Conservation (phyloP, 176 grass and related monocot genomes). For the Ampelocalamus luodianensis region DNA sequence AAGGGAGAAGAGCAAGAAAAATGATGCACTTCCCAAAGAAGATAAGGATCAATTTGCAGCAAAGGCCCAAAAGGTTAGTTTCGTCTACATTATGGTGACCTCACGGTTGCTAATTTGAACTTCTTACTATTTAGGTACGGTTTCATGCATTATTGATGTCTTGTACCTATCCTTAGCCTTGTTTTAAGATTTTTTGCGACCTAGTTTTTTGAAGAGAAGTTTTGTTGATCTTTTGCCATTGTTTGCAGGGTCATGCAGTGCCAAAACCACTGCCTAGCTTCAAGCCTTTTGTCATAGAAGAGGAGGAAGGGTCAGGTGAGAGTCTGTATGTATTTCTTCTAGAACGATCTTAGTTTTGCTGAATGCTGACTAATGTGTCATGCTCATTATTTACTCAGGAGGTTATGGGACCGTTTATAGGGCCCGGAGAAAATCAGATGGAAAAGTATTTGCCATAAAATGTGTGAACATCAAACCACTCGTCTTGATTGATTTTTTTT, state of each 20-base stretch:
- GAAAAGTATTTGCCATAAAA: constrained; percentile 82
- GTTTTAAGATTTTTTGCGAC: neutral
- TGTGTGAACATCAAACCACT: constrained; percentile 56
- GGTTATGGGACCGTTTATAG: constrained; percentile 94
- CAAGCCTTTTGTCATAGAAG: constrained; percentile 71
- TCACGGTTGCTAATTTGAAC: neutral
- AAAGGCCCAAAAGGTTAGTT: constrained; percentile 68
- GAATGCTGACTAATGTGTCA: constrained; percentile 23
- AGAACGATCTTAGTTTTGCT: constrained; percentile 1
- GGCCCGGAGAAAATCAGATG: constrained; percentile 69
- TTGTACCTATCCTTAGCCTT: constrained; percentile 25
- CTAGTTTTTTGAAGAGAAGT: neutral
- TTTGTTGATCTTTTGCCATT: constrained; percentile 30
- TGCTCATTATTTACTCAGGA: constrained; percentile 55
- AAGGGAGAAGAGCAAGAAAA: constrained; percentile 53
- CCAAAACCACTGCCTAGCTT: constrained; percentile 72
- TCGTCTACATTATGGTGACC: constrained; percentile 3
- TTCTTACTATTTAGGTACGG: neutral
- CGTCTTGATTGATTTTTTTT: constrained; percentile 11
- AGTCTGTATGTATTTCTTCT: constrained; percentile 20
- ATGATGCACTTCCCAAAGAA: constrained; percentile 52
- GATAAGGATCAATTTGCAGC: constrained; percentile 42
- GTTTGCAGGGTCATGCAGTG: constrained; percentile 54
- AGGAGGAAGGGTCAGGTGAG: constrained; percentile 98
- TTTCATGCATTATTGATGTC: neutral